Evolutionary conservation across 2,329 filamentous ascomycete genomes (phyloP).

Genomic region (Penicillium sp.): DNA sequence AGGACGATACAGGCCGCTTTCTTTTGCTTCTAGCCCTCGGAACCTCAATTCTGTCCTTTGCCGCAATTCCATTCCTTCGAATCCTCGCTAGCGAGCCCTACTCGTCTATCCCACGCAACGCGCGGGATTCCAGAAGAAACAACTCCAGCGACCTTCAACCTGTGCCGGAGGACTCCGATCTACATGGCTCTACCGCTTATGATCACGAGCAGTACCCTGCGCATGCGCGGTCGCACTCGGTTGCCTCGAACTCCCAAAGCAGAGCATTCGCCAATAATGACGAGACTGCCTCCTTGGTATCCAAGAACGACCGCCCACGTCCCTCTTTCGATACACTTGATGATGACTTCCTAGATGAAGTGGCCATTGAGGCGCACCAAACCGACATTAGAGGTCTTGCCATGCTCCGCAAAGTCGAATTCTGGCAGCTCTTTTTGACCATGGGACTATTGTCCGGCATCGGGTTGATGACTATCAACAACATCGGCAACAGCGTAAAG

Average conservation of each 20-base stretch:
- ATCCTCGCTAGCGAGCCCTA: constrained; percentile 59
- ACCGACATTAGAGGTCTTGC: constrained; percentile 86
- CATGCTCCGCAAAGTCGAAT: constrained; percentile 70
- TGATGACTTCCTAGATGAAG: constrained; percentile 57
- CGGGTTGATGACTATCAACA: constrained; percentile 98
- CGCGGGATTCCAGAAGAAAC: constrained; percentile 30
- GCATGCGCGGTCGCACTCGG: constrained; percentile 32
- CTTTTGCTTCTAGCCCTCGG: constrained; percentile 76
- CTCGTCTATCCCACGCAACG: constrained; percentile 37
- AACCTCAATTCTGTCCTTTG: constrained; percentile 71
- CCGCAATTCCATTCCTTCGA: constrained; percentile 80
- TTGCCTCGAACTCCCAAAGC: constrained; percentile 25
- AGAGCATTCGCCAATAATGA: constrained; percentile 47
- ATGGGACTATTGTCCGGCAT: constrained; percentile 91
- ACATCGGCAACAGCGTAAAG: constrained; percentile 86
- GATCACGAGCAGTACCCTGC: constrained; percentile 25
- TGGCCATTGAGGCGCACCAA: constrained; percentile 69
- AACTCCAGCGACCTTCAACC: constrained; percentile 30
- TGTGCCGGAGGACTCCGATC: constrained; percentile 36
- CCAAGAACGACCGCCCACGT: constrained; percentile 54
- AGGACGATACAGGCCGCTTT: constrained; percentile 77
- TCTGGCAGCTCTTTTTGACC: constrained; percentile 86
- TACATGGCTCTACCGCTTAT: constrained; percentile 34
- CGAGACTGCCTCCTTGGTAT: constrained; percentile 80
- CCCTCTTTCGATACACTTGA: constrained; percentile 51